phyloP scores from a whole-genome alignment of 257 asterid genomes.

The Nicotiana otophora region DNA sequence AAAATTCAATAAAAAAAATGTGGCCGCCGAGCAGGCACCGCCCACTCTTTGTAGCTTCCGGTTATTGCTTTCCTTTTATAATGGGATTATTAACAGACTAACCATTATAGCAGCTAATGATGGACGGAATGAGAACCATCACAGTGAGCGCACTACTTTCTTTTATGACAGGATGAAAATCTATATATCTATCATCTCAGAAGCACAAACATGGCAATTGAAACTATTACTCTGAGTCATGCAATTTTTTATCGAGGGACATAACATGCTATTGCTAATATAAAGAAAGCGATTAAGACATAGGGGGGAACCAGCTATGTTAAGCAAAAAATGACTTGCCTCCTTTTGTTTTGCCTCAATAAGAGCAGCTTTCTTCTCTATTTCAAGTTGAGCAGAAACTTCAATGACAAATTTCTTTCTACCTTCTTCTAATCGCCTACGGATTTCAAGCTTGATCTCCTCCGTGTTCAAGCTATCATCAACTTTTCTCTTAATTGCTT shows the following conservation, averaged over 20 bases:
- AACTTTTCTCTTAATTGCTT: constrained; percentile 67
- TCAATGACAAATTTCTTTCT: constrained; percentile 66
- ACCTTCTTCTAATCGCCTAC: constrained; percentile 72
- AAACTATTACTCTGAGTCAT: not conserved
- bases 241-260: not conserved
- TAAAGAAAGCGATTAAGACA: not conserved
- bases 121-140: not conserved
- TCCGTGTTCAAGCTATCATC: constrained; percentile 65
- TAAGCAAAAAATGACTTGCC: constrained; percentile 42
- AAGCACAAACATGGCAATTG: not conserved
- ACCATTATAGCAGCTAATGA: not conserved
- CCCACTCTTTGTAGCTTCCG: not conserved
- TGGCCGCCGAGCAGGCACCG: not conserved
- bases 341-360: constrained; percentile 58
- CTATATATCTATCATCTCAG: not conserved
- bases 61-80: not conserved
- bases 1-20: not conserved
- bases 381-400: constrained; percentile 81
- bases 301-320: not conserved
- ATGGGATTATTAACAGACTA: not conserved
- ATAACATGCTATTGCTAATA: not conserved
- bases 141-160: not conserved
- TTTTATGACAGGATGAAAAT: not conserved
- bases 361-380: constrained; percentile 69
- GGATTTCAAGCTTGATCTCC: constrained; percentile 59